Evolutionary conservation across 2,329 filamentous ascomycete species (phyloP), one percentile per base, ranked within the genome.

Genomic region (Alternaria angustiovoidea): DNA sequence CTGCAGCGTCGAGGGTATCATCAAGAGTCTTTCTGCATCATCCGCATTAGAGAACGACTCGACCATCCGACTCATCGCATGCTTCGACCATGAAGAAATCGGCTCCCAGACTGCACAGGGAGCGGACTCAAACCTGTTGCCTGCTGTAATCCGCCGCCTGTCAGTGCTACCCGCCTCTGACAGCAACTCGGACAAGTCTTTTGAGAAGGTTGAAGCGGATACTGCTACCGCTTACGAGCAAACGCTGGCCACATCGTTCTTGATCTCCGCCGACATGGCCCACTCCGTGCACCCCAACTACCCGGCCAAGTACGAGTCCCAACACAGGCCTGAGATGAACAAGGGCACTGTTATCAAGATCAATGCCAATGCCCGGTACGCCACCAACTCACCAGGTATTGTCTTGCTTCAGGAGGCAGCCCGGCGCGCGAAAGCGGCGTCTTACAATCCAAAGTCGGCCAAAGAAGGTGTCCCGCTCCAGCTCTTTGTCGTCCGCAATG

Each of bases 81-180:
- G 94, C 80, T 99, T 99, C 78, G 95, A 99, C 77, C 94, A 99
- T 81, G 95, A 99, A 80, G 95, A 99, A 78, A 95, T 99, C 73
- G 95, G 95, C 54, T 96, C 92, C 63, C 89, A 87, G 59, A 96
- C 93, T 3, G 94, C 94, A 5, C 95, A 99, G 75, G 95, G 95
- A 63, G 95, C 95, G 18, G 89, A 96, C 80, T 97, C 93, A 5
- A 97, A 97, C 80, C 86, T 97, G 59, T 86, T 99, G 18, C 94
- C 95, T 2, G 87, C 92, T 24, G 89, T 98, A 47, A 86, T 98
- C 54, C 91, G 92, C 62, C 91, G 95, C 55, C 86, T 99, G 18
- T 95, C 92, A 1, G 90, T 92, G 32, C 84, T 97, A 32, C 90
- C 91, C 5, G 85, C 87, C 24, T 83, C 85, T 24, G 82, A 85